Evolutionary conservation across 257 asterid genomes (phyloP).

Genomic region (Verbena officinalis): DNA sequence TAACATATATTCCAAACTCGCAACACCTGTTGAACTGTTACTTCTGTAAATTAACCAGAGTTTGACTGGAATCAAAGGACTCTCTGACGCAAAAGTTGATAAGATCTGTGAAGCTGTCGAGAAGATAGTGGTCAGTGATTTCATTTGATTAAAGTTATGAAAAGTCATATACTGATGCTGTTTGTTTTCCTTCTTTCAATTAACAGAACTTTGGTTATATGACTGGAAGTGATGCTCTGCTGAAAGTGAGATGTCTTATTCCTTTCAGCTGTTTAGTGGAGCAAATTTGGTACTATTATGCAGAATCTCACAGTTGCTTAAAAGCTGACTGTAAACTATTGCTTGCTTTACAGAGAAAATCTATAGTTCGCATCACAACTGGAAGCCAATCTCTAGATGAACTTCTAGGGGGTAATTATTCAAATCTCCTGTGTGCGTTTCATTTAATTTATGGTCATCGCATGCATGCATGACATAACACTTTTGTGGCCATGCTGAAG

Average conservation of each 20-base stretch:
- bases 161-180: slow-evolving; percentile 27
- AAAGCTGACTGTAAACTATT: slow-evolving; percentile 27
- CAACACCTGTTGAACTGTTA: slow-evolving; percentile 7
- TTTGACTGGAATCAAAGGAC: slow-evolving; percentile 96
- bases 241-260: slow-evolving; percentile 59
- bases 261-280: slow-evolving; percentile 15
- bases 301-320: background rate
- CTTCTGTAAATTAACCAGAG: slow-evolving; percentile 43
- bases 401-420: slow-evolving; percentile 76
- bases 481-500: slow-evolving; percentile 40
- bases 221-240: slow-evolving; percentile 95
- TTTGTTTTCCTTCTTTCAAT: slow-evolving; percentile 19
- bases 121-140: slow-evolving; percentile 85
- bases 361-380: slow-evolving; percentile 82
- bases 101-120: slow-evolving; percentile 98
- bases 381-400: slow-evolving; percentile 99
- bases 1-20: background rate
- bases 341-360: slow-evolving; percentile 64
- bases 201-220: slow-evolving; percentile 89
- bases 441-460: slow-evolving; percentile 7
- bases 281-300: background rate
- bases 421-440: slow-evolving; percentile 20
- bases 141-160: slow-evolving; percentile 8
- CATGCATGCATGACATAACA: background rate
- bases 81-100: slow-evolving; percentile 98